Evolutionary conservation across 177 flowering plant species (phyloP), one percentile per base, ranked within the genome.

Genomic region (Telopea speciosissima): DNA sequence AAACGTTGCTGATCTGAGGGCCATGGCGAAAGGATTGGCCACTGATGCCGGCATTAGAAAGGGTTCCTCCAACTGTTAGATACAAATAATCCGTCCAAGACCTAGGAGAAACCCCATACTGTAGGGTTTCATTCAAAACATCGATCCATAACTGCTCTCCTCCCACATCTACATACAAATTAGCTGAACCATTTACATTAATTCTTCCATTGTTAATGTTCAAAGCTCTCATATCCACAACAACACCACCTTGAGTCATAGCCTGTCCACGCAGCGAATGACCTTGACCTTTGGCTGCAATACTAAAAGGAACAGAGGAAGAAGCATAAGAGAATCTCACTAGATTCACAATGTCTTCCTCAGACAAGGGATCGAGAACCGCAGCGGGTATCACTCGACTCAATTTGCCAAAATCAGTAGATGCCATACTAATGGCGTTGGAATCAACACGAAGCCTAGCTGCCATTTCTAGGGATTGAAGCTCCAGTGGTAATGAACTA

Each of bases 1-100:
- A 60, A 5, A 92, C 96, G 73, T 87, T 92, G 81, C 75, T 83
- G 68, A 92, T 87, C 75, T 90, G 96, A 75, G 97, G 97, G 2
- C 97, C 97, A 71, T 83, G 74, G 1, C 74, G 80, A 63, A 88
- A 90, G 0, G 87, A 64, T 68, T 89, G 96, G 24, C 97, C 97
- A 45, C 96, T 87, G 17, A 88, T 86, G 22, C 97, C 97, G 1
- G 88, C 98, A 67, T 92, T 90, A 5, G 97, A 91, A n/a, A 92
- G 85, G 6, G 98, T 92, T 2, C 97, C 97, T 8, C 96, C 97
- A 10, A 92, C 90, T 1, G 87, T 86, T 0, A 92, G 77, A 71
- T 89, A 77, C 77, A 92, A 71, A 73, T 90, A 92, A 66, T 92
- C 97, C 0, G 93, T 88, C 96, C 96, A 92, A 5, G 96, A 84